phyloP scores from a whole-genome alignment of 352 stramenopile genomes.

The Thalassiosira pacifica region DNA sequence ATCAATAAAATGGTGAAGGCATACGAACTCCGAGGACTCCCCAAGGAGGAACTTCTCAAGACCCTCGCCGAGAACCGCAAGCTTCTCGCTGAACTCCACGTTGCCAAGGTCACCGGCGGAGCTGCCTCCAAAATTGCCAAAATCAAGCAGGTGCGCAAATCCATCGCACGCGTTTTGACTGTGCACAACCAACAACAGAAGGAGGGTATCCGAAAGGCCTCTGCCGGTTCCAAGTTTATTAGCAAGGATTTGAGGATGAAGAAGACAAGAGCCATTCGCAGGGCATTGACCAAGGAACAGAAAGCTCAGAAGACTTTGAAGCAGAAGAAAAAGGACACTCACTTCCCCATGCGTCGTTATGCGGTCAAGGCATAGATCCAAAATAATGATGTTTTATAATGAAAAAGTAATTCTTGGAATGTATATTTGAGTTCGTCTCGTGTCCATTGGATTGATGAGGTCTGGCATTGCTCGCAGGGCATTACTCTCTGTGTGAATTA shows the following conservation, averaged over 20 bases:
- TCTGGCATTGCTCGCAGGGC: too few species aligned
- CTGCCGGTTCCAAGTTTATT: conserved; percentile 96
- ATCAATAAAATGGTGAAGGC: conserved; percentile 94
- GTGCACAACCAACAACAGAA: conserved; percentile 99
- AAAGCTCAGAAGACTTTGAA: conserved; percentile 93
- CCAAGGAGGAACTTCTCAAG: conserved; percentile 98
- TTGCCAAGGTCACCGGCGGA: conserved; percentile 99
- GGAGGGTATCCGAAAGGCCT: conserved; percentile 94
- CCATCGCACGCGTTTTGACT: conserved; percentile 98
- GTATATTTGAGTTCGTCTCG: too few species aligned
- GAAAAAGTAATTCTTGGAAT: conserved; percentile 2
- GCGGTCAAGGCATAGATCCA: conserved; percentile 97
- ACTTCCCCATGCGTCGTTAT: conserved; percentile 97
- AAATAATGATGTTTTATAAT: conserved; percentile 37
- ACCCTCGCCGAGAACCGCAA: conserved; percentile 98
- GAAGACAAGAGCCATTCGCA: conserved; percentile 98
- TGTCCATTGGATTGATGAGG: too few species aligned
- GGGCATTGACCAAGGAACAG: conserved; percentile 95
- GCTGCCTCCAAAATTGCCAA: conserved; percentile 99
- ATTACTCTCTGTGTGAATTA: too few species aligned
- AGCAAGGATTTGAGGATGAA: conserved; percentile 98
- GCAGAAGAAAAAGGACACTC: conserved; percentile 92
- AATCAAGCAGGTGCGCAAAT: conserved; percentile 99
- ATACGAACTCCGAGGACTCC: conserved; percentile 97
- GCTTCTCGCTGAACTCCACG: conserved; percentile 97